A percentile compares a stretch with the other conserved stretches of the same genome.
Conservation (phyloP, 805 yeast species). For the Lachancea sp. region DNA sequence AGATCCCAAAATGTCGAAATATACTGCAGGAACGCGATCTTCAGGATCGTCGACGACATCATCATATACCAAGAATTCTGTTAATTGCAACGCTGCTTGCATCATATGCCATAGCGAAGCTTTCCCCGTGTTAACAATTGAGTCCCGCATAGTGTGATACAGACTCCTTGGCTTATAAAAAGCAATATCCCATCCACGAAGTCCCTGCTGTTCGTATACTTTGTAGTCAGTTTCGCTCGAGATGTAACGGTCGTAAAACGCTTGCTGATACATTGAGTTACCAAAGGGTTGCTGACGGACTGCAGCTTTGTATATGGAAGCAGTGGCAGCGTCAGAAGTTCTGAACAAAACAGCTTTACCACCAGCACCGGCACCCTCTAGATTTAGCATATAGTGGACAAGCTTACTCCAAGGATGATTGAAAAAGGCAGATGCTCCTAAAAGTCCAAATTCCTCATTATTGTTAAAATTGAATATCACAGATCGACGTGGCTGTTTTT, state of each 20-base stretch:
- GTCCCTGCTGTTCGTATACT: conserved; percentile 57
- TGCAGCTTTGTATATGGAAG: conserved; percentile 46
- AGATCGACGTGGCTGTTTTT: conserved; percentile 58
- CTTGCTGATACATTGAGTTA: conserved; percentile 75
- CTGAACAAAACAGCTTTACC: conserved; percentile 78
- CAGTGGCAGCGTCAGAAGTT: conserved; percentile 71
- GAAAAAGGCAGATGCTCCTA: conserved; percentile 72
- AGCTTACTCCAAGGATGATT: conserved; percentile 64
- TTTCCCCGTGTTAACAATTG: conserved; percentile 53
- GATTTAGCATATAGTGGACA: conserved; percentile 62
- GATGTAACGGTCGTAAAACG: conserved; percentile 65
- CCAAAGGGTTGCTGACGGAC: conserved; percentile 65
- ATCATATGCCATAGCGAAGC: conserved; percentile 84
- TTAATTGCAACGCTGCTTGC: conserved; percentile 57
- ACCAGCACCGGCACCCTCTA: conserved; percentile 93
- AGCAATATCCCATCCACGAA: conserved; percentile 86
- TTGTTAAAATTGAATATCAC: conserved; percentile 81
- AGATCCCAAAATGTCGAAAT: conserved; percentile 56
- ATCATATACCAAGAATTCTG: conserved; percentile 39
- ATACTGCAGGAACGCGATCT: conserved; percentile 44
- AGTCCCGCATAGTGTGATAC: conserved; percentile 76
- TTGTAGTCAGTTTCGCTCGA: conserved; percentile 82
- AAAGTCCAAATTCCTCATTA: conserved; percentile 80
- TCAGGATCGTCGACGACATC: conserved; percentile 27
- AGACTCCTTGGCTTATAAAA: conserved; percentile 78